These are phyloP conservation scores for Lepidium africanum DNA, from an alignment of 345 rosid species.

Conservation along the genomic window DNA sequence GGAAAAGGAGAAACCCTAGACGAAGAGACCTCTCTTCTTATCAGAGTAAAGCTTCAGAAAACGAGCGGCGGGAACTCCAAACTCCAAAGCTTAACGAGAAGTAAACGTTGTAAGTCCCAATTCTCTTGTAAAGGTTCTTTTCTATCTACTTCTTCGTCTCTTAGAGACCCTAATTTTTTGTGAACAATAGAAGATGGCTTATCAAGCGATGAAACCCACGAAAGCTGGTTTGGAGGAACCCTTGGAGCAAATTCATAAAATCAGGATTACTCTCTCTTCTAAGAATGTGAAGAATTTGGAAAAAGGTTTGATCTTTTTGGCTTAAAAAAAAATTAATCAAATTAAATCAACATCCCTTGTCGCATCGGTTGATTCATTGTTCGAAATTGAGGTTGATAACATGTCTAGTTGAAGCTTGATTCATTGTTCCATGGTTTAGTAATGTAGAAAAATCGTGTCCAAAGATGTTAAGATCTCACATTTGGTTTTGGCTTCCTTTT, in stretches of 20 bases:
- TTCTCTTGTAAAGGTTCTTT: too few relatives aligned
- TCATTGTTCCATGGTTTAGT: too few relatives aligned
- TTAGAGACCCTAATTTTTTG: too few relatives aligned
- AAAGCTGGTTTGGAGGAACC: slow-evolving; percentile 64
- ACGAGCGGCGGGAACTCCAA: too few relatives aligned
- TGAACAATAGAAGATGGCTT: slow-evolving; percentile 24
- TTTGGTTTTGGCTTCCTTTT: not conserved
- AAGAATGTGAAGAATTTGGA: slow-evolving; percentile 69
- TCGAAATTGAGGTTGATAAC: not conserved
- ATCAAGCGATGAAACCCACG: slow-evolving; percentile 35
- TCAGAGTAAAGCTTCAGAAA: too few relatives aligned
- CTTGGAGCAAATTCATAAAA: slow-evolving; percentile 60
- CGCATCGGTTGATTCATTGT: not conserved
- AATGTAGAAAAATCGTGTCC: not conserved
- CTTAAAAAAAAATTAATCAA: too few relatives aligned
- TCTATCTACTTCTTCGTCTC: too few relatives aligned
- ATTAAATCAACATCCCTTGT: too few relatives aligned
- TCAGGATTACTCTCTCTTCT: slow-evolving; percentile 71
- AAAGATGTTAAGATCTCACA: not conserved
- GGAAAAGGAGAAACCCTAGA: too few relatives aligned
- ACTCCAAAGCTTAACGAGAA: too few relatives aligned
- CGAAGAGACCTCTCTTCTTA: too few relatives aligned
- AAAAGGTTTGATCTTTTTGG: slow-evolving; percentile 36
- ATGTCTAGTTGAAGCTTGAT: not conserved
- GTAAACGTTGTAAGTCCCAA: too few relatives aligned